Evolutionary conservation across 1,139 yeast genomes (phyloP).

Genomic region (Taphrina pruni): DNA sequence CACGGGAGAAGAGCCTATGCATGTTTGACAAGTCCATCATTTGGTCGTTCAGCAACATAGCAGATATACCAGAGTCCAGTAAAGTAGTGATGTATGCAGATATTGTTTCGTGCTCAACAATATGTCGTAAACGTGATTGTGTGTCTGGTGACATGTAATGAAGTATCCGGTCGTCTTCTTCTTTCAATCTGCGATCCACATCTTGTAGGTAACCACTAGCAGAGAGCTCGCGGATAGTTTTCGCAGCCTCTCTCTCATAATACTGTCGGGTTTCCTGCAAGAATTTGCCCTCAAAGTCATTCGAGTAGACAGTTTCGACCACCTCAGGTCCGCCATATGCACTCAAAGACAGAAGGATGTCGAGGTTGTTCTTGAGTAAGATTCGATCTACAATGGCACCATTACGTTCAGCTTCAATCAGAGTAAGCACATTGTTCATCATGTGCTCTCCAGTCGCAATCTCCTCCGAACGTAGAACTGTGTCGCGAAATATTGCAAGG

Average conservation of each 20-base stretch:
- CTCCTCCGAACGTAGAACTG: slow-evolving; percentile 55
- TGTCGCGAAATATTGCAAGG: slow-evolving; percentile 61
- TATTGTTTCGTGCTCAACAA: slow-evolving; percentile 69
- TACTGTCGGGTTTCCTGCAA: slow-evolving; percentile 63
- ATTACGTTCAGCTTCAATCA: slow-evolving; percentile 65
- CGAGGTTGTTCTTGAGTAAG: slow-evolving; percentile 65
- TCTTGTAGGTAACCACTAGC: slow-evolving; percentile 65
- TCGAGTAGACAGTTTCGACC: slow-evolving; percentile 59
- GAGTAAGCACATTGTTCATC: slow-evolving; percentile 61
- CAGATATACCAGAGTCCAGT: slow-evolving; percentile 60
- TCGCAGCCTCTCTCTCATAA: slow-evolving; percentile 60
- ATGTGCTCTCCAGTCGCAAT: slow-evolving; percentile 62
- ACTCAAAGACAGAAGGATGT: slow-evolving; percentile 69
- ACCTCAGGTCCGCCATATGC: slow-evolving; percentile 22
- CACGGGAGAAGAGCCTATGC: slow-evolving; percentile 60
- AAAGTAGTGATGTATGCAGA: slow-evolving; percentile 64
- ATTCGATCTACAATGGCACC: slow-evolving; percentile 68
- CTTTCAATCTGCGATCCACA: slow-evolving; percentile 61
- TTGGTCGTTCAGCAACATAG: slow-evolving; percentile 60
- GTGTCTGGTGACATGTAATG: slow-evolving; percentile 64
- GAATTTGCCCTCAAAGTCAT: slow-evolving; percentile 70
- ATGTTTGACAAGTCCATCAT: slow-evolving; percentile 56
- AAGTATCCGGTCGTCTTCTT: slow-evolving; percentile 64
- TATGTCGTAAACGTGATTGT: slow-evolving; percentile 57
- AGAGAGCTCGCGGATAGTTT: slow-evolving; percentile 55